phyloP scores from a whole-genome alignment of 192 early-diverging fungal species.

The Gryganskiella cystojenkinii region DNA sequence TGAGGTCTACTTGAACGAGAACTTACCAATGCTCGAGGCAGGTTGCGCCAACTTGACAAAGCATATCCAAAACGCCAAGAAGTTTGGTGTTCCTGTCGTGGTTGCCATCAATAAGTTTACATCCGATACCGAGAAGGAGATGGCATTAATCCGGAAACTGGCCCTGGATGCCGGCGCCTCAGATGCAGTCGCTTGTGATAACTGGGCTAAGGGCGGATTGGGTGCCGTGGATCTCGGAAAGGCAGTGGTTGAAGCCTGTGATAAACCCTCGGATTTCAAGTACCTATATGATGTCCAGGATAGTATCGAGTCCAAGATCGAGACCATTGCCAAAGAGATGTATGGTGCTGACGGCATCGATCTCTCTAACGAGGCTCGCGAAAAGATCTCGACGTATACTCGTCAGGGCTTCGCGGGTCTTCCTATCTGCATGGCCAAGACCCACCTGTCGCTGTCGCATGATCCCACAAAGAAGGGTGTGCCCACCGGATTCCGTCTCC shows the following conservation, averaged over 20 bases:
- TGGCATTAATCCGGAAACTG: constrained; percentile 76
- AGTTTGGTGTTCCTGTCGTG: constrained; percentile 90
- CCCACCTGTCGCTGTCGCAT: constrained; percentile 93
- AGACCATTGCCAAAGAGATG: constrained; percentile 90
- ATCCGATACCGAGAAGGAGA: constrained; percentile 88
- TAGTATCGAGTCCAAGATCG: constrained; percentile 92
- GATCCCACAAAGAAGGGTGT: constrained; percentile 93
- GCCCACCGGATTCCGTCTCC: constrained; percentile 91
- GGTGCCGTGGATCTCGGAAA: constrained; percentile 91
- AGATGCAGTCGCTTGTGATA: constrained; percentile 88
- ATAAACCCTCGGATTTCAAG: constrained; percentile 70
- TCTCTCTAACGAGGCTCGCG: constrained; percentile 82
- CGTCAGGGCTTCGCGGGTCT: constrained; percentile 86
- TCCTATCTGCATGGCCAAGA: constrained; percentile 99
- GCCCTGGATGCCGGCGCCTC: constrained; percentile 88
- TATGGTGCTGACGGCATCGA: constrained; percentile 96
- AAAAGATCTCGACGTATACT: constrained; percentile 92
- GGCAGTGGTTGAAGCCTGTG: constrained; percentile 83
- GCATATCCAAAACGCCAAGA: constrained; percentile 92
- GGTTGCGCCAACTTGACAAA: constrained; percentile 90
- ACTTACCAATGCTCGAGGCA: constrained; percentile 83
- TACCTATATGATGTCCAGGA: constrained; percentile 88
- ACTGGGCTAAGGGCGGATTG: constrained; percentile 94
- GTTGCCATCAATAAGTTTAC: constrained; percentile 94
- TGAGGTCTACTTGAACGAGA: constrained; percentile 89